phyloP scores from a whole-genome alignment of 116 monocot genomes.

The Zostera marina region DNA sequence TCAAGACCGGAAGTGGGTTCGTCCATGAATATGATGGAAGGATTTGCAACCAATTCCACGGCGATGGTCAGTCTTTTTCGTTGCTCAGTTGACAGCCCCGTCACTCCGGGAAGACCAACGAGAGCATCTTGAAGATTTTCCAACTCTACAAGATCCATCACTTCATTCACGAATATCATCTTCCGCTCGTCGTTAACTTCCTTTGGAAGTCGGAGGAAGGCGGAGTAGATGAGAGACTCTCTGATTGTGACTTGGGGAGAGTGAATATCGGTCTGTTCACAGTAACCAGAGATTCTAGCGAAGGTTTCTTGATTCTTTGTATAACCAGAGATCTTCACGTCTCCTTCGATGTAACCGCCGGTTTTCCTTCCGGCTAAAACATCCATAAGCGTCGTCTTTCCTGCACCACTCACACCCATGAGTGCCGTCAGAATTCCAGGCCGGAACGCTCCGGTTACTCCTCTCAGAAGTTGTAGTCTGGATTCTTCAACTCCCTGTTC shows the following conservation, averaged over 20 bases:
- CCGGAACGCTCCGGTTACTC: conserved; percentile 40
- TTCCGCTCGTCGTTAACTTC: conserved; percentile 16
- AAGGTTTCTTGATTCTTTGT: conserved; percentile 45
- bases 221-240: conserved; percentile 26
- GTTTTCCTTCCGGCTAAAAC: conserved; percentile 61
- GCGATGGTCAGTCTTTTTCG: conserved; percentile 46
- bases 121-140: conserved; percentile 29
- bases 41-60: conserved; percentile 49
- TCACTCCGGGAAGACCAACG: conserved; percentile 40
- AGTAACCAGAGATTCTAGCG: conserved; percentile 49
- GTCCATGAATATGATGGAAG: conserved; percentile 53
- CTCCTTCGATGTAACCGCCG: conserved; percentile 51
- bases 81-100: conserved; percentile 49
- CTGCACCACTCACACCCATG: conserved; percentile 60
- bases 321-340: conserved; percentile 39
- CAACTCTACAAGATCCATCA: conserved; percentile 48
- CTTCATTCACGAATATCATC: conserved; percentile 33
- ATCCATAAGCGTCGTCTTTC: conserved; percentile 72
- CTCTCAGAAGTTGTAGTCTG: conserved; percentile 35
- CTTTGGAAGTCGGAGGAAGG: conserved; percentile 21
- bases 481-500: conserved; percentile 33
- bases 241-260: conserved; percentile 42
- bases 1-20: conserved; percentile 49
- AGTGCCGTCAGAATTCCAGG: conserved; percentile 53
- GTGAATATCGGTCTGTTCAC: conserved; percentile 46